Evolutionary conservation across 2,329 filamentous ascomycete species (phyloP).

Genomic region (Stenocarpella maydis): DNA sequence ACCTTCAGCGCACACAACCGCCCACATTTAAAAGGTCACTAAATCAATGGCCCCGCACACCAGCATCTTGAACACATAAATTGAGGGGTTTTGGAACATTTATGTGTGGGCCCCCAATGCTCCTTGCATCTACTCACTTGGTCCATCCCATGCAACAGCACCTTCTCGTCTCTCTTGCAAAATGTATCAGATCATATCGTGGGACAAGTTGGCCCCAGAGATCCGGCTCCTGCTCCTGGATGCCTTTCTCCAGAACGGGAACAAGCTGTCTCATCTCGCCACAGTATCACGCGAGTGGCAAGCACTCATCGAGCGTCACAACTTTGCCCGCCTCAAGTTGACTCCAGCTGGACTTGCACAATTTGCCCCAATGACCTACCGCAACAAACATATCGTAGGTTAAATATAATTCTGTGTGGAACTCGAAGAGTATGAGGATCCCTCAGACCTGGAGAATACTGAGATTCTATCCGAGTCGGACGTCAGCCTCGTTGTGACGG

Average conservation of each 20-base stretch:
- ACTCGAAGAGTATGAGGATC: conserved; percentile 43
- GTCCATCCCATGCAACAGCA: too few species aligned
- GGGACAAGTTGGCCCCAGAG: conserved; percentile 38
- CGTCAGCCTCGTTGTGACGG: conserved; percentile 35
- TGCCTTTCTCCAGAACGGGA: conserved; percentile 35
- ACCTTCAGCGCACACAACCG: too few species aligned
- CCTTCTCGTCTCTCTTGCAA: too few species aligned
- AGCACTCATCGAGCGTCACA: conserved; percentile 41
- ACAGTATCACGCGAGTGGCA: conserved; percentile 46
- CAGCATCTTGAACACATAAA: too few species aligned
- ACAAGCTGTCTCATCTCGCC: conserved; percentile 38
- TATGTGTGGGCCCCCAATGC: too few species aligned
- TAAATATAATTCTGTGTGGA: conserved; percentile 44
- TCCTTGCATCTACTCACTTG: too few species aligned
- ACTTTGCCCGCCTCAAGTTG: conserved; percentile 43
- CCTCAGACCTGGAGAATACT: conserved; percentile 21
- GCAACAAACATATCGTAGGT: conserved; percentile 41
- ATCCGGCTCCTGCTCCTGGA: conserved; percentile 40
- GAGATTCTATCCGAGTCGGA: conserved; percentile 33
- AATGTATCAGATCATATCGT: conserved; percentile 9
- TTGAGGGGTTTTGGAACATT: too few species aligned
- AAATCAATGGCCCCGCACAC: too few species aligned
- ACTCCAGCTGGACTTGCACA: conserved; percentile 42
- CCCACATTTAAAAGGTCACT: too few species aligned
- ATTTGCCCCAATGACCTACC: conserved; percentile 42